A percentile compares a stretch with the other conserved stretches of the same genome.
phyloP scores from a whole-genome alignment of 352 stramenopile species.

The Thalassiosira oceanica region DNA sequence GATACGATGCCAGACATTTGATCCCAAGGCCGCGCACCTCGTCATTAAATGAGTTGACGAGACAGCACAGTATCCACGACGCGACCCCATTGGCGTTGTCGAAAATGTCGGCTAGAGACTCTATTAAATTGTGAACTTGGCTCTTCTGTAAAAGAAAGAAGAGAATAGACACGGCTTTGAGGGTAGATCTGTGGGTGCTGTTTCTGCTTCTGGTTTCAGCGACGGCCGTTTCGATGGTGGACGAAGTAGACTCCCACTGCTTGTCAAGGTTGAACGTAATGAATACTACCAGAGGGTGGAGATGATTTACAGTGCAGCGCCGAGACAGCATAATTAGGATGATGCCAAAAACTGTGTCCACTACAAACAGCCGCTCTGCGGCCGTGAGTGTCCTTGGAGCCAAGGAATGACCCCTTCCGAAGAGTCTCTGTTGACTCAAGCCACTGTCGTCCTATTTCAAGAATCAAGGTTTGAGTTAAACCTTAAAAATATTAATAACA shows the following conservation, averaged over 20 bases:
- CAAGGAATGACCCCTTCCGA: too few species aligned
- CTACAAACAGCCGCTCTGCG: constrained; percentile 50
- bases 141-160: constrained; percentile 67
- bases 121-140: constrained; percentile 45
- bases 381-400: too few species aligned
- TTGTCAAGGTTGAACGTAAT: constrained; percentile 66
- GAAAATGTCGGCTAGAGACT: constrained; percentile 59
- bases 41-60: constrained; percentile 77
- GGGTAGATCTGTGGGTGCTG: constrained; percentile 16
- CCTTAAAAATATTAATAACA: too few species aligned
- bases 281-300: constrained; percentile 62
- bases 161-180: constrained; percentile 57
- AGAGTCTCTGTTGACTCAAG: too few species aligned
- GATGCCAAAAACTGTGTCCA: constrained; percentile 70
- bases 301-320: constrained; percentile 36
- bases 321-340: constrained; percentile 57
- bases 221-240: background rate
- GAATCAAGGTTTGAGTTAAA: too few species aligned
- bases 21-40: constrained; percentile 68
- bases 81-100: constrained; percentile 55
- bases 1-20: constrained; percentile 62
- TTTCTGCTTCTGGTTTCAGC: constrained; percentile 4
- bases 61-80: constrained; percentile 72
- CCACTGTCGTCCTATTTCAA: too few species aligned
- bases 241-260: constrained; percentile 46